Evolutionary conservation across 768 basidiomycete genomes (phyloP), one percentile per base, ranked within the genome.

Genomic region (Pleurotus platypus): DNA sequence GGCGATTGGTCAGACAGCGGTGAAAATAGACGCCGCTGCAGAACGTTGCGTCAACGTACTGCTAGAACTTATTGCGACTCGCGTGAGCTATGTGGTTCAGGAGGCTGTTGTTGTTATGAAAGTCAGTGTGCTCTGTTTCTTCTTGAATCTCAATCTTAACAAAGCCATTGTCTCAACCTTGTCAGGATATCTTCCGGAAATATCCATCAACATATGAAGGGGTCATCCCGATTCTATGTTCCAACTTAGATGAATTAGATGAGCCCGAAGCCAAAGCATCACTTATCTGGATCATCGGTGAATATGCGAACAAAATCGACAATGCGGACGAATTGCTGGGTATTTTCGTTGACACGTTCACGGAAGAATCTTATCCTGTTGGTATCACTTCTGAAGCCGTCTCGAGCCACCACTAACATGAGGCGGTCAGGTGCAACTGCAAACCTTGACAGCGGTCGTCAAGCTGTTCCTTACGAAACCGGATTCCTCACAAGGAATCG

Each of bases 101-200:
- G 96, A 99, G 72, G 94, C 94, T 1, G 92, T 98, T 2, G 94
- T 99, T 2, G 94, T 99, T 1, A 97, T 99, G 92, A 98, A 98
- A 85, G 95, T 93, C 49, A 48, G 77, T 58, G 18, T 20, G 27
- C 16, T n/a, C 3, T 48, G 42, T 20, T 35, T 8, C 30, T 48
- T 26, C 22, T 39, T 16, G 27, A 15, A 30, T 49, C 27, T 16
- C n/a, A 16, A 15, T 26, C n/a, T 24, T 38, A 35, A 26, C 12
- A 53, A 22, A 45, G 15, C 40, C 11, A 39, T 46, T 27, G 20
- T 35, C 40, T 16, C 37, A 50, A 39, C 39, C 15, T 51, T 46
- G 49, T 11, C 63, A 98, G 94, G 96, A 99, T 65, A 96, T 98
- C 60, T 99, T 98, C 84, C 84, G 96, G 46, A 94, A 92, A 78